Conservation (phyloP, 2,329 filamentous ascomycete genomes). For the Plectosphaerella sp. region DNA sequence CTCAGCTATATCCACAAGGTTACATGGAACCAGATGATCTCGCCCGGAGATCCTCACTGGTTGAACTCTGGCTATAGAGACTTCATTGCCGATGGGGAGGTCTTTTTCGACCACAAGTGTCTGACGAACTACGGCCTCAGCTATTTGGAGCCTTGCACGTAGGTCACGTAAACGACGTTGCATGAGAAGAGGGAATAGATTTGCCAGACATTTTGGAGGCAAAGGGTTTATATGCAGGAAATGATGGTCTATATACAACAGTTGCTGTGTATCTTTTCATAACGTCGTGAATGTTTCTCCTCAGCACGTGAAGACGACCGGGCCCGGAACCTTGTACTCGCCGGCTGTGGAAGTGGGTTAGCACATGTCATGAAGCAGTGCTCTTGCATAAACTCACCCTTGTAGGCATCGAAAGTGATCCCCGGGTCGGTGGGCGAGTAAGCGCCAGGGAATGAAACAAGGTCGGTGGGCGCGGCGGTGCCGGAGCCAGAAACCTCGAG, state of each 20-base stretch:
- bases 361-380: background rate
- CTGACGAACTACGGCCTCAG: too few species aligned
- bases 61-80: background rate
- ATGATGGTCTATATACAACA: too few species aligned
- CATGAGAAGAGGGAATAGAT: too few species aligned
- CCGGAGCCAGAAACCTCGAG: slow-evolving; percentile 48
- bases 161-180: too few species aligned
- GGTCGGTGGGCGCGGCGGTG: slow-evolving; percentile 29
- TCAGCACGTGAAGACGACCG: slow-evolving; percentile 38
- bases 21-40: slow-evolving; percentile 1
- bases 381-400: slow-evolving; percentile 24
- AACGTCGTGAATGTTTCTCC: too few species aligned
- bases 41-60: background rate
- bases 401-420: slow-evolving; percentile 48
- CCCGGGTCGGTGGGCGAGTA: slow-evolving; percentile 46
- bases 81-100: background rate
- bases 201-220: too few species aligned
- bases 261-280: too few species aligned
- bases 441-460: slow-evolving; percentile 50
- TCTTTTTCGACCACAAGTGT: background rate
- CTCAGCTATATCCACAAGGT: background rate
- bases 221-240: too few species aligned
- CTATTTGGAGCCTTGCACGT: too few species aligned
- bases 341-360: slow-evolving; percentile 17
- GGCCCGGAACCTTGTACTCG: slow-evolving; percentile 40